Conservation (phyloP, 2,329 filamentous ascomycete species). For the Colletotrichum sojae region DNA sequence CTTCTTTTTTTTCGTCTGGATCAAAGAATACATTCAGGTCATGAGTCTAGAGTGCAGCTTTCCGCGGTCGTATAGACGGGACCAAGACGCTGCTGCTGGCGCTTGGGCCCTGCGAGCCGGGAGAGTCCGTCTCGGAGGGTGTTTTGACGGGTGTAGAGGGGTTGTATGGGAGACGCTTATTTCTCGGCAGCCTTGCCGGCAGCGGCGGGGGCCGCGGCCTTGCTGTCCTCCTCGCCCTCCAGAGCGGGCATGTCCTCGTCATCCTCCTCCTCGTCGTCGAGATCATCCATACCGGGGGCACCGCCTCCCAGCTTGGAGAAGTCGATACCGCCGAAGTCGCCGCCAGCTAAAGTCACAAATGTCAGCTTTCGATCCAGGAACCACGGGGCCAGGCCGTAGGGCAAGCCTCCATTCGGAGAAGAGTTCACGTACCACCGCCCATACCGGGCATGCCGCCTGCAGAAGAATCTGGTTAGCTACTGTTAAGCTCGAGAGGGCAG, state of each 20-base stretch:
- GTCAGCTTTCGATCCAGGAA: slow-evolving; percentile 7
- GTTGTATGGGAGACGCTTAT: slow-evolving; percentile 19
- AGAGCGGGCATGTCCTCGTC: slow-evolving; percentile 91
- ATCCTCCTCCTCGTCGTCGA: slow-evolving; percentile 71
- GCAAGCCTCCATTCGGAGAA: slow-evolving; percentile 13
- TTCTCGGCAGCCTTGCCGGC: slow-evolving; percentile 39
- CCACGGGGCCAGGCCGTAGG: not conserved
- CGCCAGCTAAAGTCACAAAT: slow-evolving; percentile 56
- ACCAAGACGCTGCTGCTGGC: slow-evolving; percentile 14
- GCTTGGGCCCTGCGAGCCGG: slow-evolving; percentile 2
- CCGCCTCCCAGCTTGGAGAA: slow-evolving; percentile 89
- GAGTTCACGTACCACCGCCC: slow-evolving; percentile 55
- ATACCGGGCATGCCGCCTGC: slow-evolving; percentile 70
- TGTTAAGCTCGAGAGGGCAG: not conserved
- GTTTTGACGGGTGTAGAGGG: slow-evolving; percentile 3
- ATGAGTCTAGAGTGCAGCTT: slow-evolving; percentile 37
- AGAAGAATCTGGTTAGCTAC: slow-evolving; percentile 32
- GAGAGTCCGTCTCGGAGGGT: slow-evolving; percentile 23
- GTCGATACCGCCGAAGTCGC: slow-evolving; percentile 89
- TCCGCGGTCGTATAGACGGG: slow-evolving; percentile 5
- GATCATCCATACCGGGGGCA: slow-evolving; percentile 60
- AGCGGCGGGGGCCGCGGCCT: slow-evolving; percentile 54
- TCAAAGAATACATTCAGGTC: slow-evolving; percentile 39
- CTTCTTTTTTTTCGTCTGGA: slow-evolving; percentile 30
- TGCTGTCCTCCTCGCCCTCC: slow-evolving; percentile 70